phyloP scores from a whole-genome alignment of 148 eudicot species.

The Bassia scoparia region DNA sequence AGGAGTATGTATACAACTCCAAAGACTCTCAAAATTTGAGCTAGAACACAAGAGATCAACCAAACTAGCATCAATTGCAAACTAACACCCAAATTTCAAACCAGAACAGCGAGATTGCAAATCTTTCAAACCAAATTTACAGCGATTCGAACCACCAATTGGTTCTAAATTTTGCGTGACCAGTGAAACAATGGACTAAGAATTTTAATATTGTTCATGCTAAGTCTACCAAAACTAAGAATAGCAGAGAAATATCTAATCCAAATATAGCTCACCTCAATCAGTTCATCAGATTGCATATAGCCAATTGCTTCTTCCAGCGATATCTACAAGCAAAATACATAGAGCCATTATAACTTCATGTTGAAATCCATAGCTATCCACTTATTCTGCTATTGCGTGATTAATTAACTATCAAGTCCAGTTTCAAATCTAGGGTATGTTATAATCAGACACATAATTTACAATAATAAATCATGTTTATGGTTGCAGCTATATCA shows the following conservation, averaged over 20 bases:
- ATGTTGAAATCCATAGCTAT: neutral
- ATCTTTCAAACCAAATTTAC: too few species aligned
- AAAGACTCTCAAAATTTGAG: too few species aligned
- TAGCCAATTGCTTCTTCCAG: slow-evolving; percentile 98
- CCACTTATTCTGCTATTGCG: neutral
- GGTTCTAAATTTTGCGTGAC: neutral
- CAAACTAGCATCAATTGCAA: too few species aligned
- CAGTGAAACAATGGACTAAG: neutral
- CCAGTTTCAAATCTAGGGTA: neutral
- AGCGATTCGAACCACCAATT: too few species aligned
- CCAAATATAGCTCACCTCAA: slow-evolving; percentile 55
- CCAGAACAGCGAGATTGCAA: too few species aligned
- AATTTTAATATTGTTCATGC: neutral
- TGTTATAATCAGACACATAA: neutral
- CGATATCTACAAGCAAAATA: slow-evolving; percentile 54
- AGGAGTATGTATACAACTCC: too few species aligned
- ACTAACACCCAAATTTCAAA: too few species aligned
- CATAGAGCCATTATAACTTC: neutral
- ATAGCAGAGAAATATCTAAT: neutral
- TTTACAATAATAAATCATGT: neutral
- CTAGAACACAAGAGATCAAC: too few species aligned
- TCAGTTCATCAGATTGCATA: slow-evolving; percentile 91
- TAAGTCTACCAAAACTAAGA: neutral
- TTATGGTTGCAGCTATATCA: neutral
- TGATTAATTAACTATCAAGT: neutral